A percentile compares a stretch with the other conserved stretches of the same genome.
phyloP scores from a whole-genome alignment of 768 basidiomycete genomes.

The Infundibulicybe gibba region DNA sequence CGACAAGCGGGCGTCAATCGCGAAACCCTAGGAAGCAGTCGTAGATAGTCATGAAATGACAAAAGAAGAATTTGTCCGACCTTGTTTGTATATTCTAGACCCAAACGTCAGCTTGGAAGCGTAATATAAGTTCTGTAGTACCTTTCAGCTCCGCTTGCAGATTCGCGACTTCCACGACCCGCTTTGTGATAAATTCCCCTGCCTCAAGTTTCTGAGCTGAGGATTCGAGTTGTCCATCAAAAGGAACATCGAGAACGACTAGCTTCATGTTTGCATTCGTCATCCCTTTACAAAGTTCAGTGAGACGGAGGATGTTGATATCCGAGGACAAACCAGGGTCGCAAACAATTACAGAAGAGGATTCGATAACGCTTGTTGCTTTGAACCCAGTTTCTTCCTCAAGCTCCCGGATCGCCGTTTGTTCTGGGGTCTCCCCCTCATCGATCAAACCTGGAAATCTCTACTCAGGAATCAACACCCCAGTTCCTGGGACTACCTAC shows the following conservation, averaged over 20 bases:
- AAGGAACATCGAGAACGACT: constrained; percentile 62
- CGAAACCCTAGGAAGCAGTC: constrained; percentile 40
- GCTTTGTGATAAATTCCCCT: constrained; percentile 82
- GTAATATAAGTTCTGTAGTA: constrained; percentile 27
- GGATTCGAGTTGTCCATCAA: constrained; percentile 63
- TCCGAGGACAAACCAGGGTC: constrained; percentile 59
- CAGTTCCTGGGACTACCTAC: constrained; percentile 8
- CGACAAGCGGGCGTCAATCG: constrained; percentile 75
- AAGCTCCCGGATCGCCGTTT: constrained; percentile 83
- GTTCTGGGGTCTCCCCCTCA: constrained; percentile 76
- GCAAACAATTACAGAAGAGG: constrained; percentile 55
- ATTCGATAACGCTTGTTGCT: constrained; percentile 58
- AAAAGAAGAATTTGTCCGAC: constrained; percentile 25
- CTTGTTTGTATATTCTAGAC: constrained; percentile 54
- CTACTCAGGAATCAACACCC: background rate
- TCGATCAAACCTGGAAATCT: constrained; percentile 73
- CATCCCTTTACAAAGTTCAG: constrained; percentile 60
- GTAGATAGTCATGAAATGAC: constrained; percentile 1
- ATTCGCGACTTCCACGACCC: constrained; percentile 65
- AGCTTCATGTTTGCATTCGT: constrained; percentile 92
- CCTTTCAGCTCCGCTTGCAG: constrained; percentile 65
- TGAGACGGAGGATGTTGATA: background rate
- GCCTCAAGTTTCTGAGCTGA: constrained; percentile 76
- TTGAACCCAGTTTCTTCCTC: constrained; percentile 92
- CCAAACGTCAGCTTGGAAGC: constrained; percentile 3